These are phyloP conservation scores for Scedosporium boydii DNA, from an alignment of 2,329 filamentous ascomycete genomes.

Conservation along the genomic window DNA sequence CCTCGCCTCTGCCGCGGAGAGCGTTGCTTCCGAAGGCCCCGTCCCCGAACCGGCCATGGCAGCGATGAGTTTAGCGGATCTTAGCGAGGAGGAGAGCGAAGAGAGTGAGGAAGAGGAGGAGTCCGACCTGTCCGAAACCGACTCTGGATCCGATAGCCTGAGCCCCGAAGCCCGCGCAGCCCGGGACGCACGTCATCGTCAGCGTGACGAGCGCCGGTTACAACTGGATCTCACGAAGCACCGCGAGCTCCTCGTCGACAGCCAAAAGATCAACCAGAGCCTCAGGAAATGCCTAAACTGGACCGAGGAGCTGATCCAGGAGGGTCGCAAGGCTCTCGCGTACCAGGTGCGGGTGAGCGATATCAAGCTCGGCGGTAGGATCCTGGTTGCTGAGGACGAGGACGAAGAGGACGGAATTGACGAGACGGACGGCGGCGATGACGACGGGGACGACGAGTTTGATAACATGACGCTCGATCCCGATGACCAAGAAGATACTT, in stretches of 20 bases:
- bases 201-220: conserved; percentile 73
- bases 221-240: conserved; percentile 80
- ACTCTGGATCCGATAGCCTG: conserved; percentile 18
- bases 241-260: conserved; percentile 78
- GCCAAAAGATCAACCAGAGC: conserved; percentile 91
- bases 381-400: conserved; percentile 61
- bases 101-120: conserved; percentile 41
- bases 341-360: conserved; percentile 75
- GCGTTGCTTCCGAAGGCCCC: conserved; percentile 32
- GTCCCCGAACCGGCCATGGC: conserved; percentile 32
- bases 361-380: conserved; percentile 69
- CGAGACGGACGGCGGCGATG: not conserved
- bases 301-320: conserved; percentile 83
- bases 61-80: conserved; percentile 36
- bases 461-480: not conserved
- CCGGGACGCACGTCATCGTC: conserved; percentile 44
- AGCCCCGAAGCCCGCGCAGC: conserved; percentile 29
- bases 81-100: conserved; percentile 37
- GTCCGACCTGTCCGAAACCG: conserved; percentile 30
- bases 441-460: not conserved
- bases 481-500: conserved; percentile 9
- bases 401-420: not conserved
- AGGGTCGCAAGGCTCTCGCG: conserved; percentile 77
- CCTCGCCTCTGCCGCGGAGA: conserved; percentile 38
- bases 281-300: conserved; percentile 81